Conservation (phyloP, 495 filamentous ascomycete genomes). For the Copromyces sp. region DNA sequence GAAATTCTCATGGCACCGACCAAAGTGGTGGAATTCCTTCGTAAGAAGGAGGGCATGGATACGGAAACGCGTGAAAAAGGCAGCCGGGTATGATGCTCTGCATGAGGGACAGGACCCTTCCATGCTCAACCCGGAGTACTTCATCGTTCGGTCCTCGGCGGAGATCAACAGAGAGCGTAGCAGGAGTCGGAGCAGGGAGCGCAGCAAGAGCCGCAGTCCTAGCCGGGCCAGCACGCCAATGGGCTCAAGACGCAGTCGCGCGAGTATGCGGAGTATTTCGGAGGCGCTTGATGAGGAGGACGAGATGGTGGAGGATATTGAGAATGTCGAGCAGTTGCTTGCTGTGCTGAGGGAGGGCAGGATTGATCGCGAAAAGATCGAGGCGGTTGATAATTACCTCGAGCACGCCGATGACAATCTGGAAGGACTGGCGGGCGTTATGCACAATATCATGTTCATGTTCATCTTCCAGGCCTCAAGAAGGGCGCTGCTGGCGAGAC, state of each 20-base stretch:
- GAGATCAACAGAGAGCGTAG: constrained; percentile 27
- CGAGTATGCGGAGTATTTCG: neutral
- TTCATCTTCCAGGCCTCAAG: constrained; percentile 88
- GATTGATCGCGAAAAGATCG: constrained; percentile 85
- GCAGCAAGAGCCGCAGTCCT: constrained; percentile 9
- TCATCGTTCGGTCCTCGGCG: constrained; percentile 56
- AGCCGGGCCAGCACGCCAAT: constrained; percentile 11
- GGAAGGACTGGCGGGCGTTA: constrained; percentile 62
- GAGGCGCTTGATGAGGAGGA: constrained; percentile 2
- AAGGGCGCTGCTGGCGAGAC: constrained; percentile 56
- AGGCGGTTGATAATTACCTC: constrained; percentile 69
- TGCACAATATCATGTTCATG: constrained; percentile 73
- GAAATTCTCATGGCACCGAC: constrained; percentile 80
- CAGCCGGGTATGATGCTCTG: constrained; percentile 17
- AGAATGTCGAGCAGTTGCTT: constrained; percentile 56
- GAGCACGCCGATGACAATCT: constrained; percentile 72
- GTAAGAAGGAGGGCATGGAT: constrained; percentile 85
- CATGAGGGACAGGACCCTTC: constrained; percentile 35
- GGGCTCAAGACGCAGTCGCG: neutral
- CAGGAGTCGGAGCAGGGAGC: constrained; percentile 28
- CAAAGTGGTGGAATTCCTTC: constrained; percentile 86
- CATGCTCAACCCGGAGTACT: constrained; percentile 74
- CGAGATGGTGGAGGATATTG: constrained; percentile 36
- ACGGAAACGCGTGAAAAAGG: constrained; percentile 62
- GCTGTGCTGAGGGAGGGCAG: constrained; percentile 50